phyloP scores from a whole-genome alignment of 768 basidiomycete species.

The Leccinum barrowsii region DNA sequence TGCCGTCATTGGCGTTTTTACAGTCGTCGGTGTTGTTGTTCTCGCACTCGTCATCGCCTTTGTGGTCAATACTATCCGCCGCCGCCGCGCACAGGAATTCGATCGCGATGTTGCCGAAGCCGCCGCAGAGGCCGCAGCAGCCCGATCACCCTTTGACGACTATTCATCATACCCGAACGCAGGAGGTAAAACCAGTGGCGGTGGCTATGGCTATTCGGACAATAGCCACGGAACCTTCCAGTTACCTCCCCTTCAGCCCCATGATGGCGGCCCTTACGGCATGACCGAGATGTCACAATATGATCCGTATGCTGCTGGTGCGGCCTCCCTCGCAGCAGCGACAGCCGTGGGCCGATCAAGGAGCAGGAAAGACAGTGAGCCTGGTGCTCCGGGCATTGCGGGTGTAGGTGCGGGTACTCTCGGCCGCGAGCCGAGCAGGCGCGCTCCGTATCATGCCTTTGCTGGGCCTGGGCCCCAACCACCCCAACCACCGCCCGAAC shows the following conservation, averaged over 20 bases:
- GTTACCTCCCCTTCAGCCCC: constrained; percentile 41
- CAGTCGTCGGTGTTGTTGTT: constrained; percentile 63
- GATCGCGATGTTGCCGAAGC: constrained; percentile 75
- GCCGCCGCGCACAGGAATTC: constrained; percentile 59
- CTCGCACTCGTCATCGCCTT: constrained; percentile 48
- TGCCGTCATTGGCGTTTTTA: constrained; percentile 70
- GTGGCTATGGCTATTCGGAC: constrained; percentile 41
- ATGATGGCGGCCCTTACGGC: constrained; percentile 46
- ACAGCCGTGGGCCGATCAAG: constrained; percentile 21
- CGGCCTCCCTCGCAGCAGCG: constrained; percentile 17
- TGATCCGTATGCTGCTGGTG: constrained; percentile 34
- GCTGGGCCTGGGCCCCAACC: constrained; percentile 30
- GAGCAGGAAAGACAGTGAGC: constrained; percentile 28
- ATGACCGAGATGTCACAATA: constrained; percentile 48
- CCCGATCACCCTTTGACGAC: constrained; percentile 53
- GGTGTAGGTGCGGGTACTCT: constrained; percentile 34
- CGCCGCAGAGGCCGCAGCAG: constrained; percentile 58
- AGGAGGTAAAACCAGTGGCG: constrained; percentile 18
- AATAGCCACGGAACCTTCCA: constrained; percentile 56
- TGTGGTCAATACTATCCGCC: constrained; percentile 51
- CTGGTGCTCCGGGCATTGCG: constrained; percentile 39
- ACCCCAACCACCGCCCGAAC: constrained; percentile 18
- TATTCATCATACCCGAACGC: constrained; percentile 29
- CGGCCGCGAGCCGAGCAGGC: constrained; percentile 27
- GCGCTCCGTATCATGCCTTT: constrained; percentile 38